Conservation (phyloP, 495 filamentous ascomycete genomes). For the Tuber indicum region DNA sequence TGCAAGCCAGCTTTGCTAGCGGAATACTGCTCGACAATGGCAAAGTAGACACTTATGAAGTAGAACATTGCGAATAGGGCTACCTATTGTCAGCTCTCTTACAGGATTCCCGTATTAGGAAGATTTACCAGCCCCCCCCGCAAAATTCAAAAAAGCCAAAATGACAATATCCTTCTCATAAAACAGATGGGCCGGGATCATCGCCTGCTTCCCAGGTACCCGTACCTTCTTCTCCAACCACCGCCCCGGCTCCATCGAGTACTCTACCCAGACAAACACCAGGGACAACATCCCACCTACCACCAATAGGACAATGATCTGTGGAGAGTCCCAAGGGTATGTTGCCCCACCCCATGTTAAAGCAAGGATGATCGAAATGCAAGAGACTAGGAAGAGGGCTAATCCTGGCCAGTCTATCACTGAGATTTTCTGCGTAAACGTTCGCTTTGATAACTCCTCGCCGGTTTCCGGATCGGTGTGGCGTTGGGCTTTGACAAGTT, state of each 20-base stretch:
- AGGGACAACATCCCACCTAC: neutral
- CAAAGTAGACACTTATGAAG: conserved; percentile 48
- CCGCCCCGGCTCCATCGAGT: neutral
- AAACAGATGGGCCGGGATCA: conserved; percentile 38
- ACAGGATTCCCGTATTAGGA: neutral
- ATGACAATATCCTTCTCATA: conserved; percentile 29
- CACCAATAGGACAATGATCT: neutral
- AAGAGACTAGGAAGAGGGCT: neutral
- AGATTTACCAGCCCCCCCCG: neutral
- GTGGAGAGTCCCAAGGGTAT: neutral
- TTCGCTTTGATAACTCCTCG: neutral
- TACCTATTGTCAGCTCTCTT: conserved; percentile 5
- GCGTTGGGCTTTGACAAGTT: neutral
- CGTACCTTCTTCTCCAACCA: neutral
- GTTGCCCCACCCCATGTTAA: neutral
- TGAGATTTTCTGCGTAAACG: neutral
- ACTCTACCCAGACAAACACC: neutral
- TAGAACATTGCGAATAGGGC: conserved; percentile 49
- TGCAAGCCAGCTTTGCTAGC: conserved; percentile 44
- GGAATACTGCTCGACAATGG: conserved; percentile 44
- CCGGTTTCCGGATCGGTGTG: neutral
- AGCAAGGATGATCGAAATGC: neutral
- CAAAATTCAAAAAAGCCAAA: conserved; percentile 34
- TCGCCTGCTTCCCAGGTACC: conserved; percentile 10
- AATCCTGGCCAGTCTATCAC: neutral